Evolutionary conservation across 345 rosid genomes (phyloP), one percentile per base, ranked within the genome.

Genomic region (Salix koriyanagi): DNA sequence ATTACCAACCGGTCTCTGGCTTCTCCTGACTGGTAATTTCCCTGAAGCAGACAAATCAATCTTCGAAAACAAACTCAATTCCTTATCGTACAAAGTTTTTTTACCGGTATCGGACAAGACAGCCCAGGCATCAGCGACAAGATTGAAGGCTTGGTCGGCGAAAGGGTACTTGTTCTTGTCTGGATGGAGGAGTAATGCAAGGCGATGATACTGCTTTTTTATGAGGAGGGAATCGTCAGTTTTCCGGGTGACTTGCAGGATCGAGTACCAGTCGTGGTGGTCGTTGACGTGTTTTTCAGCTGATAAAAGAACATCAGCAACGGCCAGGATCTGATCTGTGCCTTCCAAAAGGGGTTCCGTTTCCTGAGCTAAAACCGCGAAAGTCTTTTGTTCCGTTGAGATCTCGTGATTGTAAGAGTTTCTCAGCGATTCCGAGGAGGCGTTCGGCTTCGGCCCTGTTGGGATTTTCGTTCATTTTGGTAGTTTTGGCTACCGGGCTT

Each of bases 331-430:
- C 89, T 96, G 97, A 61, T 93, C 97, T 1, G 96, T 80, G 71
- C 98, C 98, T 28, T 96, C 99, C 25, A 93, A 84, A 23, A 90
- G 85, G 0, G 99, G 97, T 46, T 92, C 97, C 2, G 96, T 80
- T 72, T 93, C 99, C 48, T 92, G 94, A 8, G 98, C 96, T 67
- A 90, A 81, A 83, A 88, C 79, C 13, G 98, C 95, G 78, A 93
- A 93, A 93, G 64, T 96, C 98, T 78, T 75, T 87, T 30, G 94
- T 82, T 12, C 93, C 94, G 76, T 60, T 85, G 6, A 90, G 86
- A 87, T 96, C 99, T 19, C 90, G 89, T 2, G 85, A 73, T 4
- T 82, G 85, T 44, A 92, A 91, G 28, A 91, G 94, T 82, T 92
- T 96, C 85, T 91, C 92, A 12, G 96, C 90, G 76, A 96, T 83